Evolutionary conservation across 805 yeast species (phyloP).

Genomic region (Lipomyces yamadae): DNA sequence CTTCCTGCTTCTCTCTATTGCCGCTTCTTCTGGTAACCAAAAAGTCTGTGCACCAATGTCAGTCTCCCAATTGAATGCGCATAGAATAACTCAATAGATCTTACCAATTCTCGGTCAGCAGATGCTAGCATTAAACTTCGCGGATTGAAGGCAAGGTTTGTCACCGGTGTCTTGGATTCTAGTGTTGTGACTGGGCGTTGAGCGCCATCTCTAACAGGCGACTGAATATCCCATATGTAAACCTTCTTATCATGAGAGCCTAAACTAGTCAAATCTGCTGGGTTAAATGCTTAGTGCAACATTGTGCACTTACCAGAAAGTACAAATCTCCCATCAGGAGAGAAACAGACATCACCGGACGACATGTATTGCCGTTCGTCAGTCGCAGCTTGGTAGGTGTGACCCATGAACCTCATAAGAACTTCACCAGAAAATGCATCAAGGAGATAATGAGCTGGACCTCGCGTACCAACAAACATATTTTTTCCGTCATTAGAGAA

Average conservation of each 20-base stretch:
- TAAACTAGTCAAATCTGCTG: neutral
- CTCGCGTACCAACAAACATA: conserved; percentile 62
- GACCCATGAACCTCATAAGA: conserved; percentile 55
- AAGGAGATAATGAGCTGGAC: conserved; percentile 61
- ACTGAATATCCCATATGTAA: conserved; percentile 56
- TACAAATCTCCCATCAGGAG: conserved; percentile 70
- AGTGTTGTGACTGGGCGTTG: conserved; percentile 40
- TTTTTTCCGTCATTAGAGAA: conserved; percentile 78
- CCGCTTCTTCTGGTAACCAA: conserved; percentile 29
- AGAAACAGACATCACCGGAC: conserved; percentile 61
- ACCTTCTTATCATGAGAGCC: conserved; percentile 57
- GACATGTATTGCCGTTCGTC: conserved; percentile 46
- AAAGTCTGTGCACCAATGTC: conserved; percentile 19
- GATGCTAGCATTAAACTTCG: conserved; percentile 63
- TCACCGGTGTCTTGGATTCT: conserved; percentile 40
- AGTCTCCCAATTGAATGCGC: neutral
- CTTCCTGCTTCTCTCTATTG: neutral
- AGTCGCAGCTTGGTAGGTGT: conserved; percentile 51
- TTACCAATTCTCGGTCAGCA: conserved; percentile 57
- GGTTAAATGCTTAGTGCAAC: neutral
- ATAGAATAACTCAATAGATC: no score
- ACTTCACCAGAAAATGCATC: conserved; percentile 72
- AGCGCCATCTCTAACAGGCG: conserved; percentile 30
- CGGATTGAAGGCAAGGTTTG: conserved; percentile 65
- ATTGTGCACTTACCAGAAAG: conserved; percentile 52